Evolutionary conservation across 768 basidiomycete species (phyloP).

Genomic region (Rickenella mellea): DNA sequence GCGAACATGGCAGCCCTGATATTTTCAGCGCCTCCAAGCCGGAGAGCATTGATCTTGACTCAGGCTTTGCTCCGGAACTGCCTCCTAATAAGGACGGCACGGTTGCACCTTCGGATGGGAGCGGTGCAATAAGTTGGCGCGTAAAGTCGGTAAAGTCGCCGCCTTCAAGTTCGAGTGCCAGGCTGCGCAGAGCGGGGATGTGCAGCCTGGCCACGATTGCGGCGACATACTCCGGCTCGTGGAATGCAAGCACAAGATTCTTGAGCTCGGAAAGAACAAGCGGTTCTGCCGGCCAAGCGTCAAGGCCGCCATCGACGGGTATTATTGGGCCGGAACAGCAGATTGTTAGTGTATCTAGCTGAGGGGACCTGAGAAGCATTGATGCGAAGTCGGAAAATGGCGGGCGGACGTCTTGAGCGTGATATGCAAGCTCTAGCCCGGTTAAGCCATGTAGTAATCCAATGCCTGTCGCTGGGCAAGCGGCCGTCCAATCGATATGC

Average conservation of each 20-base stretch:
- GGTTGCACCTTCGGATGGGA: background rate
- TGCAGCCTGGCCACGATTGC: slow-evolving; percentile 23
- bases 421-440: slow-evolving; percentile 53
- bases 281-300: slow-evolving; percentile 8
- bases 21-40: slow-evolving; percentile 46
- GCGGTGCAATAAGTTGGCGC: background rate
- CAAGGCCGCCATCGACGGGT: slow-evolving; percentile 1
- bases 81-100: slow-evolving; percentile 17
- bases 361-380: slow-evolving; percentile 44
- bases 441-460: slow-evolving; percentile 33
- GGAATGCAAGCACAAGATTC: slow-evolving; percentile 23
- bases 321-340: slow-evolving; percentile 43
- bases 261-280: slow-evolving; percentile 15
- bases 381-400: slow-evolving; percentile 40
- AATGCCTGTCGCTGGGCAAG: slow-evolving; percentile 19
- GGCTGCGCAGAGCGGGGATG: slow-evolving; percentile 24
- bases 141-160: slow-evolving; percentile 39
- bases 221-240: slow-evolving; percentile 19
- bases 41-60: slow-evolving; percentile 34
- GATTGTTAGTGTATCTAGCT: slow-evolving; percentile 43
- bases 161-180: slow-evolving; percentile 45
- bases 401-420: slow-evolving; percentile 54
- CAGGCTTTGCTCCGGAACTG: slow-evolving; percentile 4
- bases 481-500: slow-evolving; percentile 51
- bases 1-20: slow-evolving; percentile 34